Base-by-base conservation (phyloP, 1,284 basidiomycete genomes). In the Porphyrellus sp. region DNA sequence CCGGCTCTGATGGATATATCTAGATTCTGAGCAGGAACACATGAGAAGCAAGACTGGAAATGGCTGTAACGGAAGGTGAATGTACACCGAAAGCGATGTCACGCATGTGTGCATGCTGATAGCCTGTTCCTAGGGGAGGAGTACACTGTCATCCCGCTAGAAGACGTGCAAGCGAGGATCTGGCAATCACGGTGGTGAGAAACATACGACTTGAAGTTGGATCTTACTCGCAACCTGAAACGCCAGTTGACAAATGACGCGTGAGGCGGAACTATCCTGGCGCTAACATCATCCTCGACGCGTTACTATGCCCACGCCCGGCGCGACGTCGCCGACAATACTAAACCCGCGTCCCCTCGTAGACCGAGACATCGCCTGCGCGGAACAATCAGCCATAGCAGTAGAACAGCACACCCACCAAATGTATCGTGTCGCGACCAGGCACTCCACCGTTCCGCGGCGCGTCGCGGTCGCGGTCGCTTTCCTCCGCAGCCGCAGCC, bases 1-100 rank as follows among this genome's bases (percentile, higher is more conserved):
- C 39, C 49, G 45, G 53, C 20, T 52, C 60, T 47, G 54, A 57
- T 43, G 49, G 43, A 30, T 40, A 30, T 40, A 55, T 48, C 23
- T 30, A 42, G 46, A 48, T 43, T 12, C 38, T 30, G 34, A 44
- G 20, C 24, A 46, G 41, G 51, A 33, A 25, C 18, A 42, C 46
- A 41, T 41, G 40, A 5, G 9, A 28, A 15, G 27, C 20, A 42
- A 18, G 5, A 8, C 31, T 38, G 9, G 21, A 63, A 68, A 66
- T 55, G 62, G n/a, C 46, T 16, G n/a, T 30, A 12, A 23, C 9
- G 15, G 20, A 18, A 16, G 27, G 8, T 18, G 12, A 30, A 42
- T 5, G 41, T 28, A 42, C 5, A 18, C 41, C 8, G 16, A 42
- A 21, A 28, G 4, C 12, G 39, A 5, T 16, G 27, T 21, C 23